Evolutionary conservation across 495 filamentous ascomycete genomes (phyloP).

Genomic region (Trypethelium eluteriae): DNA sequence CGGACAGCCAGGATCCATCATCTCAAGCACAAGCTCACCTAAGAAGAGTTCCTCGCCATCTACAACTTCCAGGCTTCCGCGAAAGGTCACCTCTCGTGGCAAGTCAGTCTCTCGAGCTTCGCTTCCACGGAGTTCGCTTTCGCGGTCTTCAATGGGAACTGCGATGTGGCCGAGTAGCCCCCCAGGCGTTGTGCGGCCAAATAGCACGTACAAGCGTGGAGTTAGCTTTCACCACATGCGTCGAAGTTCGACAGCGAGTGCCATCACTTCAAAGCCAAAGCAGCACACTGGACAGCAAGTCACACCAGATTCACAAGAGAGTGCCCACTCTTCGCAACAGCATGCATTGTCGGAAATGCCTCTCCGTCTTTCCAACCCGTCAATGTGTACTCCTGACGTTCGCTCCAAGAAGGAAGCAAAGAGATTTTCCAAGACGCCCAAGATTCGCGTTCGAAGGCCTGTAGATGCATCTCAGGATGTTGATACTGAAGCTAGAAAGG

Average conservation of each 20-base stretch:
- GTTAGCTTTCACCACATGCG: conserved; percentile 68
- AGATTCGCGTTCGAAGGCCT: conserved; percentile 36
- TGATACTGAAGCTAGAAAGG: conserved; percentile 54
- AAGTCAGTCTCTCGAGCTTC: conserved; percentile 18
- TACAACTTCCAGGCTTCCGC: conserved; percentile 20
- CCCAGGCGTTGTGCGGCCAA: conserved; percentile 47
- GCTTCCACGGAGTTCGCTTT: conserved; percentile 29
- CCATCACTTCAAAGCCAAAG: conserved; percentile 17
- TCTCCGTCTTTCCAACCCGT: conserved; percentile 18
- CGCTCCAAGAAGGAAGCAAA: conserved; percentile 29
- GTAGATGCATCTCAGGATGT: conserved; percentile 43
- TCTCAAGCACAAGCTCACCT: conserved; percentile 20
- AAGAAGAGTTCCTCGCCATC: conserved; percentile 1
- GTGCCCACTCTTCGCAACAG: conserved; percentile 9
- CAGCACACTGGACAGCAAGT: conserved; percentile 19
- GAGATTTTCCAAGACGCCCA: conserved; percentile 14
- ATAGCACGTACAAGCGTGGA: conserved; percentile 59
- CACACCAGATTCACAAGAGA: conserved; percentile 24
- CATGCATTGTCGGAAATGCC: background rate
- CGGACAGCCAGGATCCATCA: conserved; percentile 17
- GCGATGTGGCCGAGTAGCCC: conserved; percentile 52
- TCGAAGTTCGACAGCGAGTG: conserved; percentile 31
- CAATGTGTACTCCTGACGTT: conserved; percentile 16
- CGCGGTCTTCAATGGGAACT: conserved; percentile 42
- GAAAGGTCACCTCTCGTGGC: background rate